Base-by-base conservation (phyloP, 2,329 filamentous ascomycete genomes). In the Colletotrichum tropicale region DNA sequence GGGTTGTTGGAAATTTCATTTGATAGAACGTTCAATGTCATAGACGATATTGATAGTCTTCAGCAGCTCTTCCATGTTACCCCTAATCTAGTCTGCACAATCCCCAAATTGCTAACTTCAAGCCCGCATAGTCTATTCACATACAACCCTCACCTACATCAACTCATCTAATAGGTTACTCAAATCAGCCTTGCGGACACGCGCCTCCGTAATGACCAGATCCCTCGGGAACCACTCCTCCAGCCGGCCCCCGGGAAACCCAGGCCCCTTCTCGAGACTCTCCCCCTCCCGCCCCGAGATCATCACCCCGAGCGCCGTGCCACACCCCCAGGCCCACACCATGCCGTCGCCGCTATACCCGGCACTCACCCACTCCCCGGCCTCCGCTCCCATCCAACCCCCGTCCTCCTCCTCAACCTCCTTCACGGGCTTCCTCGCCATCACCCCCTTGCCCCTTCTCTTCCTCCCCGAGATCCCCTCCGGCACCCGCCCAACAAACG, bases 311-410 rank as follows among this genome's bases (percentile, higher is more conserved):
- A 89, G 56, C 1, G 88, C 89, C 13, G 84, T 85, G 1, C 88
- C 89, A 60, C 85, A 88, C 16, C 89, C 83, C 88, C 89, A 91
- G 4, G 88, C 86, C 83, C 86, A 88, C 4, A 87, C 87, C 88
- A 91, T 90, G 6, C 89, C 89, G 58, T 90, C 87, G 16, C 89
- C 89, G 58, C 82, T 85, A 78, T 87, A 91, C 2, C 88, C 89
- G 1, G 87, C 88, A 3, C 87, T 83, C n/a, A 90, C 83, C 88
- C 88, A 91, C 78, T 91, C 88, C 3, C 86, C 86, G 0, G 81
- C 71, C 6, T 71, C 74, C 1, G 70, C 77, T 18, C 73, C 73
- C 32, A 28, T 32, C 73, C 73, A 75, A 6, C 24, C 28, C 4
- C 30, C 71, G 6, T 34, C 70, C 7, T 38, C 38, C 9, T 32